Evolutionary conservation across 345 rosid genomes (phyloP).

Genomic region (Populus nigra): DNA sequence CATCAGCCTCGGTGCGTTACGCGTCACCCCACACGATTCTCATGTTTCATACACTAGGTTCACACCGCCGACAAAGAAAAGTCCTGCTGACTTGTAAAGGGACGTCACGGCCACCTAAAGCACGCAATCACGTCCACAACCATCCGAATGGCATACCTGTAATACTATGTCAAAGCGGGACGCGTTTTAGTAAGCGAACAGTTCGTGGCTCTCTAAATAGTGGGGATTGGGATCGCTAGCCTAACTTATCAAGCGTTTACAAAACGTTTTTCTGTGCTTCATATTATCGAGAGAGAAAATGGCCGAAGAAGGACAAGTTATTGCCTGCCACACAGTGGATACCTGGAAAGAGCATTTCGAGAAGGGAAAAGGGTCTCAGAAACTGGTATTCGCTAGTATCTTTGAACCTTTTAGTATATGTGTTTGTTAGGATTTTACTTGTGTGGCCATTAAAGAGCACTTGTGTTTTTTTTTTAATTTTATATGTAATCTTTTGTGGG

Average conservation of each 20-base stretch:
- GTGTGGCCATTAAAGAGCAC: neutral
- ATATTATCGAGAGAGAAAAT: neutral
- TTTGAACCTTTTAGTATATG: neutral
- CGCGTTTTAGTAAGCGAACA: neutral
- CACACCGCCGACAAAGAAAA: neutral
- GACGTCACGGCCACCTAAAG: neutral
- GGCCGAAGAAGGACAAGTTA: slow-evolving; percentile 35
- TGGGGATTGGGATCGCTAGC: neutral
- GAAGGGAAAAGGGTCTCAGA: slow-evolving; percentile 19
- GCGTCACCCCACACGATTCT: neutral
- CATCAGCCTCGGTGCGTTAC: neutral
- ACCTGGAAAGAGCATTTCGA: slow-evolving; percentile 29
- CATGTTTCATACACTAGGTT: neutral
- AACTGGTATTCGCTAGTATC: slow-evolving; percentile 18
- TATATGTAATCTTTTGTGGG: neutral
- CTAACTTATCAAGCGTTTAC: neutral
- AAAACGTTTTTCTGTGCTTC: neutral
- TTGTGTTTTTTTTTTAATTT: no score
- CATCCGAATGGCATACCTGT: neutral
- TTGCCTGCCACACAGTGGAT: slow-evolving; percentile 34
- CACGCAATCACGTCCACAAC: neutral
- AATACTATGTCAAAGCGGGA: neutral
- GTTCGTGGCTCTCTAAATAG: neutral
- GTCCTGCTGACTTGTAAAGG: neutral
- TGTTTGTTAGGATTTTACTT: neutral